Evolutionary conservation across 441 rosid genomes (phyloP).

Genomic region (Raphanus hybrid): DNA sequence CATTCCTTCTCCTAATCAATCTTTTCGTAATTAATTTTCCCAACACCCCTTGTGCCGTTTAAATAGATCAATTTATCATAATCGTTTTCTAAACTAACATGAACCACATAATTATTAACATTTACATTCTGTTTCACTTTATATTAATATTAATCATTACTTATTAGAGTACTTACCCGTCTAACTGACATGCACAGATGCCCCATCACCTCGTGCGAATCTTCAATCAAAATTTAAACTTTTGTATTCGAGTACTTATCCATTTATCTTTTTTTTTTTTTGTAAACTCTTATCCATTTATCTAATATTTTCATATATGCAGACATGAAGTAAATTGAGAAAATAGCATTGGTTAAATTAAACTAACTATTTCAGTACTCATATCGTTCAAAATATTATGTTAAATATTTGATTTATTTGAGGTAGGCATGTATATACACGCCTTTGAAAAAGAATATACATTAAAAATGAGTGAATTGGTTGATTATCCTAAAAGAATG

Average conservation of each 20-base stretch:
- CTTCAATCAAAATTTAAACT: background rate
- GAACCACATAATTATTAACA: slow-evolving; percentile 14
- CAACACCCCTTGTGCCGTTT: slow-evolving; percentile 36
- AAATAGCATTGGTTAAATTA: background rate
- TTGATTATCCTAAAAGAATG: too few species aligned
- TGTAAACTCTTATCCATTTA: background rate
- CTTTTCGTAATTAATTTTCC: slow-evolving; percentile 10
- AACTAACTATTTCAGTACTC: background rate
- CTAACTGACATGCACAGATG: slow-evolving; percentile 11
- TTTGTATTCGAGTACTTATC: background rate
- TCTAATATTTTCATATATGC: background rate
- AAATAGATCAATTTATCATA: slow-evolving; percentile 12
- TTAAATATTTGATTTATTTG: background rate
- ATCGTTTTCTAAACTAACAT: slow-evolving; percentile 6
- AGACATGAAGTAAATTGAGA: background rate
- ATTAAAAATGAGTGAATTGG: background rate
- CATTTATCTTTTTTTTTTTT: background rate
- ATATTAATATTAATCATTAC: slow-evolving; percentile 13
- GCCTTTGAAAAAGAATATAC: background rate
- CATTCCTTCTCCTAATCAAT: slow-evolving; percentile 27
- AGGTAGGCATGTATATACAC: background rate
- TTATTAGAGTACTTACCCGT: slow-evolving; percentile 12
- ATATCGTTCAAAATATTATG: background rate
- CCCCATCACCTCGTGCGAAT: slow-evolving; percentile 18
- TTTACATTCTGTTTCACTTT: slow-evolving; percentile 9